These are phyloP conservation scores for Microthlaspi erraticum DNA, from an alignment of 345 rosid species.

Conservation along the genomic window DNA sequence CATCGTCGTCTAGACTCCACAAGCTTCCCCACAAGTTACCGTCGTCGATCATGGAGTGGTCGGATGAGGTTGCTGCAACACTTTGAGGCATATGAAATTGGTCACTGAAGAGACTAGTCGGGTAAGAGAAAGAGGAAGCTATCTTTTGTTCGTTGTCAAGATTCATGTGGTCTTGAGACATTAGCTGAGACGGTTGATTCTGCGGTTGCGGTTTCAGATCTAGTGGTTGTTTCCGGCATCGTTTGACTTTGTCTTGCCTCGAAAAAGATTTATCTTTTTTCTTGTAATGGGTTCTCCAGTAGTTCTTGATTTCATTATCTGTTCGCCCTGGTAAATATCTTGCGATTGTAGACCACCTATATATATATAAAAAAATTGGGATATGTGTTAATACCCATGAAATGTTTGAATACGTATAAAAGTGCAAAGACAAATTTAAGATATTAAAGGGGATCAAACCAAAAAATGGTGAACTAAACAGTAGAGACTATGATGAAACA, in stretches of 20 bases:
- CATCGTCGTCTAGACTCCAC: constrained; percentile 55
- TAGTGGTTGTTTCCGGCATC: constrained; percentile 44
- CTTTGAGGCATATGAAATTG: constrained; percentile 47
- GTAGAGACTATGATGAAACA: background rate
- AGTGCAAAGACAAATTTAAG: background rate
- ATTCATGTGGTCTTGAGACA: constrained; percentile 30
- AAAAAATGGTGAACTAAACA: background rate
- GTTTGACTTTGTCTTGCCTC: constrained; percentile 43
- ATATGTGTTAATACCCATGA: background rate
- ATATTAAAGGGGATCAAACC: background rate
- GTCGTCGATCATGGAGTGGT: constrained; percentile 45
- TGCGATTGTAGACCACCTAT: constrained; percentile 93
- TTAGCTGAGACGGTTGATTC: constrained; percentile 11
- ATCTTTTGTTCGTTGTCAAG: constrained; percentile 24
- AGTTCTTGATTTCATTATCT: constrained; percentile 93
- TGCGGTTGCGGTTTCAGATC: constrained; percentile 39
- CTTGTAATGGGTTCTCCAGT: constrained; percentile 92
- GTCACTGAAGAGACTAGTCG: constrained; percentile 23
- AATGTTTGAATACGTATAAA: constrained; percentile 6
- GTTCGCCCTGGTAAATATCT: constrained; percentile 91
- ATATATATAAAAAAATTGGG: background rate
- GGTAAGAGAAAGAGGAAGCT: constrained; percentile 33
- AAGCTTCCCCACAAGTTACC: constrained; percentile 55
- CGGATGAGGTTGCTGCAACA: constrained; percentile 40
- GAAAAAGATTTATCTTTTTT: constrained; percentile 52